Evolutionary conservation across 2,329 filamentous ascomycete species (phyloP).

Genomic region (Calonectria pseudoturangicola): DNA sequence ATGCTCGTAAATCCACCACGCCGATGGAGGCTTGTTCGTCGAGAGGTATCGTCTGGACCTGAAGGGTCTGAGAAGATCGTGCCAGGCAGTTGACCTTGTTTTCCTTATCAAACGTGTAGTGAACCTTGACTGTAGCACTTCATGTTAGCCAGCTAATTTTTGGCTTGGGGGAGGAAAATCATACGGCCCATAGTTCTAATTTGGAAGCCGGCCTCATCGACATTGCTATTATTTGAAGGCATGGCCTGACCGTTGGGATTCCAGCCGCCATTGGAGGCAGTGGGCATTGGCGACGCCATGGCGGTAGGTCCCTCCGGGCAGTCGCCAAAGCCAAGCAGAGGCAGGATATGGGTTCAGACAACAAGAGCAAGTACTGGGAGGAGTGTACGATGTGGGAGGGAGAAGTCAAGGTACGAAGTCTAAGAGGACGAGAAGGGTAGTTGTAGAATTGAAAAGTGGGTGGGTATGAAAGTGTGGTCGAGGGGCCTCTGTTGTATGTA

Average conservation of each 20-base stretch:
- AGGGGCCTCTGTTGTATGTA: conserved; percentile 48
- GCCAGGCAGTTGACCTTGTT: conserved; percentile 93
- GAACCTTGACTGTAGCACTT: conserved; percentile 85
- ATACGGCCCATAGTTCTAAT: conserved; percentile 81
- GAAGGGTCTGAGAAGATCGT: conserved; percentile 85
- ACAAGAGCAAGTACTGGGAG: conserved; percentile 20
- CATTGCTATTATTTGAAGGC: conserved; percentile 54
- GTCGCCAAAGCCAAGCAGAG: conserved; percentile 45
- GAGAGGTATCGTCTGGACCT: conserved; percentile 86
- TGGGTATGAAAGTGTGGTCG: conserved; percentile 41
- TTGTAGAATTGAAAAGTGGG: conserved; percentile 16
- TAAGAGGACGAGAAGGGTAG: not conserved
- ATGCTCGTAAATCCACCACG: conserved; percentile 89
- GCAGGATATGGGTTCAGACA: conserved; percentile 31
- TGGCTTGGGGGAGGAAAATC: conserved; percentile 53
- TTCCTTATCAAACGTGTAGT: conserved; percentile 95
- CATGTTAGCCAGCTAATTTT: conserved; percentile 46
- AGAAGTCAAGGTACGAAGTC: not conserved
- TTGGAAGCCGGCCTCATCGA: conserved; percentile 71
- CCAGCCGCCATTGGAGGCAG: conserved; percentile 58
- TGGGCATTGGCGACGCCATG: conserved; percentile 65
- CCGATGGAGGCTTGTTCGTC: conserved; percentile 90
- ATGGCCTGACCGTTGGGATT: conserved; percentile 56
- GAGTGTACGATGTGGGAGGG: conserved; percentile 1
- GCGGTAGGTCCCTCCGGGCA: conserved; percentile 52